Evolutionary conservation across 2,329 filamentous ascomycete species (phyloP), one percentile per base, ranked within the genome.

Genomic region (Diaporthe vexans): DNA sequence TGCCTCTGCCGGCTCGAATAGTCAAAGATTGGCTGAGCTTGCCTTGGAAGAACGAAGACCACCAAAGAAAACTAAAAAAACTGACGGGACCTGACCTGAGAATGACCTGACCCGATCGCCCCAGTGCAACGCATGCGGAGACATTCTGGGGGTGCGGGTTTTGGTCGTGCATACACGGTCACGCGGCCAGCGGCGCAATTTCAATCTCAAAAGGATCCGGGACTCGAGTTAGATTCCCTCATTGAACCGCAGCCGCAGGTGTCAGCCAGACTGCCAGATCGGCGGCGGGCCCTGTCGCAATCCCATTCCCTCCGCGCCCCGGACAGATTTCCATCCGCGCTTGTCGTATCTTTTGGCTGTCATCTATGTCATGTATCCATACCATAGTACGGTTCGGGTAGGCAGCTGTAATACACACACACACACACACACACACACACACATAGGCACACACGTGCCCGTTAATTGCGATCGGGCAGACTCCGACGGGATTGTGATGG

Each of bases 251-350:
- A 67, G 61, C 61, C 61, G 61, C 61, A 52, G 46, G 61, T 26
- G 61, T 67, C 61, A 52, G 61, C 61, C 61, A 67, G 61, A 67
- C 61, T 37, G 61, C 61, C 61, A 67, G 61, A 67, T 67, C 61
- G 43, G 61, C 61, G 29, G 61, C n/a, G 13, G 46, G 46, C 61
- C 37, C 13, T 29, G 61, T 52, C 26, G 46, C 46, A 67, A 10
- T 11, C 37, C 43, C 61, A 67, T 52, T 52, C 10, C 46, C 46
- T 24, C 29, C 29, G 6, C 43, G n/a, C 29, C 26, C 61, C 61
- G 61, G 61, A 67, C 46, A 11, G 61, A 52, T 67, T 67, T 52
- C 61, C n/a, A 52, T 35, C 61, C 61, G 61, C 33, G 43, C 43
- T 51, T n/a, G 43, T 51, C 46, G 46, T n/a, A n/a, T 51, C 46